phyloP scores from a whole-genome alignment of 306 rosid genomes.

The Casuarina glauca region DNA sequence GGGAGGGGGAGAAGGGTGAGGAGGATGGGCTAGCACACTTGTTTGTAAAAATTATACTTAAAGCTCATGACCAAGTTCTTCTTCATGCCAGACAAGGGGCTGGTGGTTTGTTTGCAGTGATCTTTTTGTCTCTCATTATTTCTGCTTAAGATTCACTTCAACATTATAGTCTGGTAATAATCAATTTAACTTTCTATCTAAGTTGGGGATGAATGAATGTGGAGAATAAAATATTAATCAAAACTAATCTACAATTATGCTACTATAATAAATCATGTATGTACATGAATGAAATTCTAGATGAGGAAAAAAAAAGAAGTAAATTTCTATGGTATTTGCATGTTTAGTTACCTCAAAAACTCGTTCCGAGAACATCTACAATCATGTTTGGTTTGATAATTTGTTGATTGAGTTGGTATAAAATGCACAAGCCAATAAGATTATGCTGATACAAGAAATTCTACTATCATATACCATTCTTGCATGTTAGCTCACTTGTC shows the following conservation, averaged over 20 bases:
- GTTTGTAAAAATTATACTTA: neutral
- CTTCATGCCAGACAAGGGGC: neutral
- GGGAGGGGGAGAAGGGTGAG: too few species aligned
- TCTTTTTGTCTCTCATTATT: neutral
- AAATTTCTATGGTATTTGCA: neutral
- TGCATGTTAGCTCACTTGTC: neutral
- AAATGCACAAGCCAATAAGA: neutral
- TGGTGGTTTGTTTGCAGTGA: neutral
- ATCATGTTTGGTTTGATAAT: neutral
- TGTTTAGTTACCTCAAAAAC: neutral
- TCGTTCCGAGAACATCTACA: neutral
- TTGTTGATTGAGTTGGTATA: neutral
- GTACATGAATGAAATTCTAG: neutral
- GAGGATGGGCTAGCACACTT: too few species aligned
- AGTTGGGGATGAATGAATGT: neutral
- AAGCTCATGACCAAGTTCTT: neutral
- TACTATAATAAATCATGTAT: neutral
- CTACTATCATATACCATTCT: neutral
- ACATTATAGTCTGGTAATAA: neutral
- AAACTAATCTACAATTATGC: neutral
- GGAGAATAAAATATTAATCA: neutral
- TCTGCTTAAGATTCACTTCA: neutral
- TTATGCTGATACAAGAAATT: neutral
- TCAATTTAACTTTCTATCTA: neutral
- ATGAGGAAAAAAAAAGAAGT: neutral